Evolutionary conservation across 495 filamentous ascomycete genomes (phyloP).

Genomic region (Thermothielavioides terrestris): DNA sequence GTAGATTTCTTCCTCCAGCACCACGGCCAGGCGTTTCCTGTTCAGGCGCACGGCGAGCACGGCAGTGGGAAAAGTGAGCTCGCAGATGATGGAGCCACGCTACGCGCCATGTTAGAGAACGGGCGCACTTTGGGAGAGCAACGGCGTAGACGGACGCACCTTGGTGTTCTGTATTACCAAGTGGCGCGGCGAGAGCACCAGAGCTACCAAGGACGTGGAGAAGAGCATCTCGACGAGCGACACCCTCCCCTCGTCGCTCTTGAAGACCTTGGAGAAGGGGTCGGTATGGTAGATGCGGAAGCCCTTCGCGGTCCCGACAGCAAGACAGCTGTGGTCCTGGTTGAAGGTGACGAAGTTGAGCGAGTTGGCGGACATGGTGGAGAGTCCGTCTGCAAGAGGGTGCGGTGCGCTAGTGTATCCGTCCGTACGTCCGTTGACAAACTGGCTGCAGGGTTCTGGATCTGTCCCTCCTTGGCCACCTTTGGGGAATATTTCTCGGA

Average conservation of each 20-base stretch:
- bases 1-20: slow-evolving; percentile 92
- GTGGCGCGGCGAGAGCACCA: slow-evolving; percentile 80
- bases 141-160: slow-evolving; percentile 44
- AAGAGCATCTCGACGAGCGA: slow-evolving; percentile 97
- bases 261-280: slow-evolving; percentile 86
- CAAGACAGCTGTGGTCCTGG: slow-evolving; percentile 94
- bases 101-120: slow-evolving; percentile 23
- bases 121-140: not conserved
- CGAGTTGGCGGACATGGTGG: slow-evolving; percentile 43
- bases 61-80: slow-evolving; percentile 92
- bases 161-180: slow-evolving; percentile 96
- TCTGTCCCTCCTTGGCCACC: too few species aligned
- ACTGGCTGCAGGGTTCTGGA: not conserved
- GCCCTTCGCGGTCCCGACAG: slow-evolving; percentile 84
- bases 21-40: slow-evolving; percentile 83
- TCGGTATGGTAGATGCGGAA: slow-evolving; percentile 96
- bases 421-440: too few species aligned
- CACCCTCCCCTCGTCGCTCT: slow-evolving; percentile 86
- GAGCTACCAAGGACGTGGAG: slow-evolving; percentile 92
- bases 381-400: too few species aligned
- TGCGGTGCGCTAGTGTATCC: too few species aligned
- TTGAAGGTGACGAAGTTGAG: slow-evolving; percentile 99
- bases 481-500: too few species aligned
- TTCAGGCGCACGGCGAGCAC: slow-evolving; percentile 90
- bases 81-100: slow-evolving; percentile 94